Evolutionary conservation across 352 stramenopile genomes (phyloP), one percentile per base, ranked within the genome.

Genomic region (Pythium rishiriense): DNA sequence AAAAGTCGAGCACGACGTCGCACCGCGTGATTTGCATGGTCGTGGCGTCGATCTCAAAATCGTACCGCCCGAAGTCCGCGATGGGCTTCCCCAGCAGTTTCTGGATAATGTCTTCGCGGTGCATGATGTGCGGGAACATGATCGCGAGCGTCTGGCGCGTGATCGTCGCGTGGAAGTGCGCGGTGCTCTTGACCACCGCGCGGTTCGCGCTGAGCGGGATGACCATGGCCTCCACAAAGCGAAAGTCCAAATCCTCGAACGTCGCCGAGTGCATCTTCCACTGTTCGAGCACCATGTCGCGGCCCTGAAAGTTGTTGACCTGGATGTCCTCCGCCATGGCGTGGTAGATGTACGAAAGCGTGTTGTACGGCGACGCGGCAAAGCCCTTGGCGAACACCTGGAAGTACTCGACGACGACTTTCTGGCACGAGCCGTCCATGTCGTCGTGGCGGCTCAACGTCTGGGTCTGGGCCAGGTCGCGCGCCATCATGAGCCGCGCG

Each of bases 351-450:
- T 31, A 64, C 22, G 55, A 54, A 6, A 54, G 41, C 4, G 45
- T 29, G 28, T 62, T 26, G 26, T 33, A 43, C 39, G 55, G 45
- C 41, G 26, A 54, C 19, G 43, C 58, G 21, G 25, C 12, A 19
- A 51, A 56, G 43, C 57, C 37, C 2, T 50, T 48, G 17, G 31
- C 33, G 19, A 64, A 57, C 29, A 64, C 46, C 0, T 35, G 28
- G 19, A 64, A 64, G 25, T 64, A 57, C 31, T 64, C 46, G 22
- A 51, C 6, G 22, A 57, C 48, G 15, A 57, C n/a, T 22, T 57
- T 64, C 22, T 31, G 35, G 25, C 33, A 50, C 33, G 46, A 49
- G 24, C 58, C 46, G 24, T 64, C 58, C 21, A 37, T n/a, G 5
- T 55, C 58, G 48, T 56, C 47, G 47, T 50, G 37, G 42, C 21